Base-by-base conservation (phyloP, 2,329 filamentous ascomycete species). In the Fusarium burgessii region DNA sequence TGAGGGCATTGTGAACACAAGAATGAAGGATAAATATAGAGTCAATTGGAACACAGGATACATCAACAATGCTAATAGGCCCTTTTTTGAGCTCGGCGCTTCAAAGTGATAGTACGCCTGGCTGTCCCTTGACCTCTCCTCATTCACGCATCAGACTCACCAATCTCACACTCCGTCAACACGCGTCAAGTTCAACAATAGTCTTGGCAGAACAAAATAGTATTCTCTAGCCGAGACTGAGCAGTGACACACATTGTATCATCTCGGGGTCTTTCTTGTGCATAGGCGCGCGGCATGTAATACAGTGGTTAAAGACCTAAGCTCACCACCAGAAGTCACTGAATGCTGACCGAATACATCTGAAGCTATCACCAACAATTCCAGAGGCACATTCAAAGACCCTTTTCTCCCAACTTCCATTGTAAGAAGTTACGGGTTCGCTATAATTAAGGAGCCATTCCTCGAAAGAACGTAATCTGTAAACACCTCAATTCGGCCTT, bases 251-350 rank as follows among this genome's bases (percentile, higher is more conserved):
- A 29, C 27, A 29, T 29, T 65, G 27, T 29, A 43, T 50, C 10
- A n/a, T 38, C 15, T 50, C 38, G 27, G 38, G 23, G 43, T 42
- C 10, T 58, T 65, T 65, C 9, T 33, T 33, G 45, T 45, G 11
- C n/a, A 27, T 47, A 27, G 32, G 54, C 27, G 49, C 49, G 11
- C 27, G 33, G 43, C 6, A 20, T 29, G 38, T 29, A 40, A 18
- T 33, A 38, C 32, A 38, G 32, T 35, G 6, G 5, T 6, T 4
- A 25, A 35, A 6, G 32, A 33, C 13, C 32, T 13, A 33, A 33
- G 32, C 33, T 35, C 33, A 35, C 33, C 13, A n/a, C 6, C 32
- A 25, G 13, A 13, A 9, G n/a, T 12, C 14, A 55, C 29, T 33
- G 20, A n/a, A 25, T 27, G 29, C 40, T 47, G 40, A 29, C 50